These are phyloP conservation scores for Adansonia gregorii DNA, from an alignment of 441 rosid genomes.

Conservation along the genomic window DNA sequence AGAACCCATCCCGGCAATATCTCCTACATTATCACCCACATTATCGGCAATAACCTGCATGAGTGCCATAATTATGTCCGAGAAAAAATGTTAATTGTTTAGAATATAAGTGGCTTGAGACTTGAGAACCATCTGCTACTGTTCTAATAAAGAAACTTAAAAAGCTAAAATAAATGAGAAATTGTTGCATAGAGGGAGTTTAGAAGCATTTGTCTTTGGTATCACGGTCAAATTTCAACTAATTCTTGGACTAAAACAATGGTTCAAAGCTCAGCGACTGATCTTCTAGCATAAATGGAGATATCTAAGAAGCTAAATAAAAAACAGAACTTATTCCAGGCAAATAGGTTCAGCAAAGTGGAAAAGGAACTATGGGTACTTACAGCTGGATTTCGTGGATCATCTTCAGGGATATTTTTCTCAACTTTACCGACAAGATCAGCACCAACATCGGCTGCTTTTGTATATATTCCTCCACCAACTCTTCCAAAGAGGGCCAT, in stretches of 20 bases:
- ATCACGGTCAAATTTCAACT: not conserved
- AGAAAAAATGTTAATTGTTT: not conserved
- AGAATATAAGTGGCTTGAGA: not conserved
- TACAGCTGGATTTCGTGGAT: slow-evolving; percentile 56
- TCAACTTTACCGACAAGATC: slow-evolving; percentile 55
- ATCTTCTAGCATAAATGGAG: not conserved
- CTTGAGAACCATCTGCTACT: not conserved
- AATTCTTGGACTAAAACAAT: not conserved
- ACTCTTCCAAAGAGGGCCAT: slow-evolving; percentile 76
- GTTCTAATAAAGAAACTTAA: not conserved
- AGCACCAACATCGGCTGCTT: slow-evolving; percentile 54
- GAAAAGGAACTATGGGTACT: slow-evolving; percentile 19
- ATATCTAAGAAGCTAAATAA: not conserved
- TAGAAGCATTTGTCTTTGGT: not conserved
- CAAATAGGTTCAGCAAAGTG: not conserved
- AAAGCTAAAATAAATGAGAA: not conserved
- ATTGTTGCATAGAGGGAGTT: not conserved
- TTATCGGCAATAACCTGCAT: slow-evolving; percentile 68
- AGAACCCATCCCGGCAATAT: slow-evolving; percentile 69
- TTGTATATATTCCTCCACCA: slow-evolving; percentile 66
- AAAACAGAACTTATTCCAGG: not conserved
- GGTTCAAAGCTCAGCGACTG: not conserved
- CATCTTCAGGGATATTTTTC: slow-evolving; percentile 52
- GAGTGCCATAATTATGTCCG: not conserved
- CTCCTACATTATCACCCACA: slow-evolving; percentile 73